phyloP scores from a whole-genome alignment of 352 stramenopile genomes.

The Phytophthora colocasiae region DNA sequence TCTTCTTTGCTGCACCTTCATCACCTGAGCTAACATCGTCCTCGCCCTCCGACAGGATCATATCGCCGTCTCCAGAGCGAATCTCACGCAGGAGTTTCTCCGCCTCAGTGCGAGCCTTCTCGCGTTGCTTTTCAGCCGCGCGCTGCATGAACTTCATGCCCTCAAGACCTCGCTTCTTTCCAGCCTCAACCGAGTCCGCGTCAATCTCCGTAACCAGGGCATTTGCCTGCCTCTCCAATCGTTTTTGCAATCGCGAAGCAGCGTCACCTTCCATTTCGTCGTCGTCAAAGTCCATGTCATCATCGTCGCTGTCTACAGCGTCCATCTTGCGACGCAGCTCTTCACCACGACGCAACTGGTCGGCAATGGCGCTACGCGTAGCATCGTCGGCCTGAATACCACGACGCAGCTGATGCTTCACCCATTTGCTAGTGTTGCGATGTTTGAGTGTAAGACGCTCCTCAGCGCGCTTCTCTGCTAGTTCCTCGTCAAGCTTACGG shows the following conservation, averaged over 20 bases:
- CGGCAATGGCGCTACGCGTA: slow-evolving; percentile 91
- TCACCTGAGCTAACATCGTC: slow-evolving; percentile 59
- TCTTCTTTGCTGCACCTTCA: slow-evolving; percentile 31
- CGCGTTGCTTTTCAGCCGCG: slow-evolving; percentile 95
- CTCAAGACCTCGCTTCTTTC: slow-evolving; percentile 87
- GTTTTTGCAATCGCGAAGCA: slow-evolving; percentile 64
- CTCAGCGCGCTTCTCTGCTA: slow-evolving; percentile 93
- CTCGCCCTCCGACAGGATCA: slow-evolving; percentile 62
- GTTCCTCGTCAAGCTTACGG: slow-evolving; percentile 79
- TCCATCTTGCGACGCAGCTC: slow-evolving; percentile 95
- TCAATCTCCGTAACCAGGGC: slow-evolving; percentile 83
- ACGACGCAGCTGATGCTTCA: slow-evolving; percentile 94
- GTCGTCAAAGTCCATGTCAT: slow-evolving; percentile 56
- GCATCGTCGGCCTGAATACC: slow-evolving; percentile 92
- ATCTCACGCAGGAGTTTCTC: slow-evolving; percentile 95
- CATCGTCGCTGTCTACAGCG: slow-evolving; percentile 71
- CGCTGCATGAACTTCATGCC: slow-evolving; percentile 99
- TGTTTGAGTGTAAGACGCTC: slow-evolving; percentile 98
- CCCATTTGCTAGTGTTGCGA: slow-evolving; percentile 98
- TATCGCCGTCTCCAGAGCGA: slow-evolving; percentile 82
- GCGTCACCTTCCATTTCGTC: slow-evolving; percentile 67
- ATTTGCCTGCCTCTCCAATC: slow-evolving; percentile 73
- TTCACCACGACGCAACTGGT: slow-evolving; percentile 90
- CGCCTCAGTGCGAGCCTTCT: slow-evolving; percentile 92
- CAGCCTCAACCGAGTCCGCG: slow-evolving; percentile 52